Evolutionary conservation across 2,329 filamentous ascomycete species (phyloP).

Genomic region (Paraphoma sp.): DNA sequence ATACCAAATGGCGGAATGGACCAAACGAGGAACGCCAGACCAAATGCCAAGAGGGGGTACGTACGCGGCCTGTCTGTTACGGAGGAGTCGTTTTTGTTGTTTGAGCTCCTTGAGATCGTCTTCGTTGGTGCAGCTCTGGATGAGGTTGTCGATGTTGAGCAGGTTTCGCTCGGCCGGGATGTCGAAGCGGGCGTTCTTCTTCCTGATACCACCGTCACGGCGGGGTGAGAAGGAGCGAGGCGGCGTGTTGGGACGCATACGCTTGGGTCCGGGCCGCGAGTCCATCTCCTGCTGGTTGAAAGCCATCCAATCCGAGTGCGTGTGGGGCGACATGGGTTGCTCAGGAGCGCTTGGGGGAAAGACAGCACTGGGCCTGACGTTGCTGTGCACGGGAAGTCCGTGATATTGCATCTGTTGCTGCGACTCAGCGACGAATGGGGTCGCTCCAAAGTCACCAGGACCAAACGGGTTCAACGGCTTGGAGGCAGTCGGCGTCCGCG

Average conservation of each 20-base stretch:
- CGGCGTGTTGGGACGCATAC: slow-evolving; percentile 70
- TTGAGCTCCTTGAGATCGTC: slow-evolving; percentile 97
- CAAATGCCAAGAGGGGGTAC: slow-evolving; percentile 56
- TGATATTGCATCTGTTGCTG: slow-evolving; percentile 49
- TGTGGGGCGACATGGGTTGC: slow-evolving; percentile 66
- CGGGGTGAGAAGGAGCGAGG: slow-evolving; percentile 77
- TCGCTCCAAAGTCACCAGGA: slow-evolving; percentile 56
- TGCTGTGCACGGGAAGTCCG: slow-evolving; percentile 45
- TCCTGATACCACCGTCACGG: slow-evolving; percentile 87
- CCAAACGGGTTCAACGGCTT: slow-evolving; percentile 74
- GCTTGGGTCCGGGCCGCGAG: slow-evolving; percentile 56
- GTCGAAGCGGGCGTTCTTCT: slow-evolving; percentile 98
- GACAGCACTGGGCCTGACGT: slow-evolving; percentile 57
- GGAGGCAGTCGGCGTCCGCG: slow-evolving; percentile 75
- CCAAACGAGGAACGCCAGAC: slow-evolving; percentile 38
- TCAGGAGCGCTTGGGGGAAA: slow-evolving; percentile 54
- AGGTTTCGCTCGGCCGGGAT: slow-evolving; percentile 94
- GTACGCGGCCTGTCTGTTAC: slow-evolving; percentile 96
- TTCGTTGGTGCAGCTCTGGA: slow-evolving; percentile 85
- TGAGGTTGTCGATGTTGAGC: slow-evolving; percentile 92
- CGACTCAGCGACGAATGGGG: slow-evolving; percentile 53
- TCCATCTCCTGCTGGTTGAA: slow-evolving; percentile 60
- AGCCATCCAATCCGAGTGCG: slow-evolving; percentile 65
- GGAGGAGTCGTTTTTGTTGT: slow-evolving; percentile 92
- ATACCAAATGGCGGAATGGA: slow-evolving; percentile 40